A percentile compares a stretch with the other conserved stretches of the same genome.
These are phyloP conservation scores for Suillus occidentalis DNA, from an alignment of 768 basidiomycete genomes.

Conservation along the genomic window DNA sequence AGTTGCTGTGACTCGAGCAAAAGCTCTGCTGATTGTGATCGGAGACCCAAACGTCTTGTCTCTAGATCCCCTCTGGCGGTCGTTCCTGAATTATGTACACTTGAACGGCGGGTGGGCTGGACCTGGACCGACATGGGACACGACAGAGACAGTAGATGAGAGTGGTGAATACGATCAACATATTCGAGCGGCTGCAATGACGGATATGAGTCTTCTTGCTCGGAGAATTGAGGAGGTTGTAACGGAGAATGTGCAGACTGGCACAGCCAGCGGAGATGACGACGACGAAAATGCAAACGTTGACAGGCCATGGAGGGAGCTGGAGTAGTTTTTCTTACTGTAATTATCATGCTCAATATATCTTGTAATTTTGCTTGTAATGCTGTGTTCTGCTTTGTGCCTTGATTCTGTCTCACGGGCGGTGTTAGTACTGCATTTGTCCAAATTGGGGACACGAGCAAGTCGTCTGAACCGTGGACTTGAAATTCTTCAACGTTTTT, in stretches of 20 bases:
- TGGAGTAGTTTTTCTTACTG: conserved; percentile 27
- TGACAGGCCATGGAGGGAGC: conserved; percentile 44
- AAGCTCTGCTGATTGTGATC: conserved; percentile 58
- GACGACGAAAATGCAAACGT: conserved; percentile 31
- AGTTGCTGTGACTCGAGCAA: conserved; percentile 65
- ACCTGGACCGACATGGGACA: conserved; percentile 13
- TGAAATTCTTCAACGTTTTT: background rate
- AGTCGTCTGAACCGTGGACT: background rate
- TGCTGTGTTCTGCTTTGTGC: background rate
- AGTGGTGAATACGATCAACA: conserved; percentile 41
- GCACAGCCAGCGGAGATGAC: conserved; percentile 12
- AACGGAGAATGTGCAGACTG: conserved; percentile 16
- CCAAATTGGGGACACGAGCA: background rate
- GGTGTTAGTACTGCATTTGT: background rate
- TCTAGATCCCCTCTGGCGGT: conserved; percentile 63
- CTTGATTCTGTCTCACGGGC: background rate
- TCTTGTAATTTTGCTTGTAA: background rate
- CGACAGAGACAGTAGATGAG: conserved; percentile 31
- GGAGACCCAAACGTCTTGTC: conserved; percentile 60
- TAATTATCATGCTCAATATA: background rate
- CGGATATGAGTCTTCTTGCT: conserved; percentile 46
- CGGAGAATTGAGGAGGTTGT: conserved; percentile 36
- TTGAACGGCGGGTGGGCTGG: conserved; percentile 50
- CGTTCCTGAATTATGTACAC: conserved; percentile 60
- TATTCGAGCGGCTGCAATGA: conserved; percentile 30